phyloP scores from a whole-genome alignment of 768 basidiomycete genomes.

The Tulasnella sp. region DNA sequence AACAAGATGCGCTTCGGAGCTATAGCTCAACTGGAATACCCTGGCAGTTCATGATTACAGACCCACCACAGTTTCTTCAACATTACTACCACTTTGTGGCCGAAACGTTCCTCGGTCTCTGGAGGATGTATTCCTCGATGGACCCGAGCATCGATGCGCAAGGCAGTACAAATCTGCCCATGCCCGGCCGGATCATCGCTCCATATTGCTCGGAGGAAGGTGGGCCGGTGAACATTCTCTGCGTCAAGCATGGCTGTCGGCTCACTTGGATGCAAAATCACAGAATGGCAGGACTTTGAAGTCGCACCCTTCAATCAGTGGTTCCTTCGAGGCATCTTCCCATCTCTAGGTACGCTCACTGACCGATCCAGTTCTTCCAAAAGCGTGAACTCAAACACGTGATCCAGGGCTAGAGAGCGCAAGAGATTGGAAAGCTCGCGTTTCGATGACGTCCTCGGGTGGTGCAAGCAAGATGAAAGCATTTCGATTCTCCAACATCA shows the following conservation, averaged over 20 bases:
- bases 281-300: conserved; percentile 28
- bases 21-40: conserved; percentile 40
- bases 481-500: conserved; percentile 59
- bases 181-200: conserved; percentile 61
- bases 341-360: conserved; percentile 47
- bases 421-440: conserved; percentile 44
- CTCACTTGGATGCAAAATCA: no score
- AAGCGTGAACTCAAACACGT: conserved; percentile 19
- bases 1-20: not conserved
- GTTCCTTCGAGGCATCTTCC: not conserved
- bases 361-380: conserved; percentile 26
- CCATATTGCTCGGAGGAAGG: conserved; percentile 34
- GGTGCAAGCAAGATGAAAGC: conserved; percentile 25
- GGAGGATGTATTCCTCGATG: conserved; percentile 43
- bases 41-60: conserved; percentile 70
- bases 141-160: conserved; percentile 24
- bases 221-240: no score
- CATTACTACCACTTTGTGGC: conserved; percentile 86
- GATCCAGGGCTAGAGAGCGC: conserved; percentile 54
- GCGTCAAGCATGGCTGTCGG: no score
- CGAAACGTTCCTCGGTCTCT: conserved; percentile 65
- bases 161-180: conserved; percentile 34
- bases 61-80: conserved; percentile 64
- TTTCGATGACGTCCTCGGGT: conserved; percentile 34
- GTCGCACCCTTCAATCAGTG: conserved; percentile 14